Evolutionary conservation across 1,284 basidiomycete species (phyloP).

Genomic region (Vanrija humicola): DNA sequence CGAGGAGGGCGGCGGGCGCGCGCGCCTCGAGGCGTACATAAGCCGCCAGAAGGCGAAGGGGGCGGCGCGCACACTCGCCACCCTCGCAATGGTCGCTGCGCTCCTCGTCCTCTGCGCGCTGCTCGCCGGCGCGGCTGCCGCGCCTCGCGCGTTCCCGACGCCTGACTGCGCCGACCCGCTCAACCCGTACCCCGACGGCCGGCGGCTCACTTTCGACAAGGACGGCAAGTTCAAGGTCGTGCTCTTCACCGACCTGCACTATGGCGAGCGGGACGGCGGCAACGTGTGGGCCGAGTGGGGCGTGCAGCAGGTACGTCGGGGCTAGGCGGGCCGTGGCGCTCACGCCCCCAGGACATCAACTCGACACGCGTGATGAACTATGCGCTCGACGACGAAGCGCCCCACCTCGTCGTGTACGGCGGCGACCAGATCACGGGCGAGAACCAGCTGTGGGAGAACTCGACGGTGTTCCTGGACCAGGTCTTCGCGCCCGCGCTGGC

Average conservation of each 20-base stretch:
- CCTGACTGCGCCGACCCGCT: neutral
- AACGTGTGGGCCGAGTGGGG: constrained; percentile 17
- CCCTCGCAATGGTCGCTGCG: neutral
- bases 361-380: constrained; percentile 13
- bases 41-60: too few species aligned
- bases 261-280: constrained; percentile 20
- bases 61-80: neutral
- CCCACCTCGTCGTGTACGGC: constrained; percentile 21
- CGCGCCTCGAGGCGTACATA: too few species aligned
- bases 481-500: constrained; percentile 12
- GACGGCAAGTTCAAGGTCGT: constrained; percentile 20
- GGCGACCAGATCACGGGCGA: constrained; percentile 27
- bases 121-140: neutral
- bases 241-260: constrained; percentile 23
- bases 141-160: neutral
- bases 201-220: constrained; percentile 8
- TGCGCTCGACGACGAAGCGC: constrained; percentile 18
- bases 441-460: constrained; percentile 23
- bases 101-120: neutral
- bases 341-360: constrained; percentile 13
- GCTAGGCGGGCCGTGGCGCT: too few species aligned
- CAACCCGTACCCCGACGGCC: constrained; percentile 7
- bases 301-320: constrained; percentile 1
- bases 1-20: too few species aligned
- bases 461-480: constrained; percentile 16